These are phyloP conservation scores for Ogataea chonburiensis DNA, from an alignment of 805 yeast genomes.

Conservation along the genomic window DNA sequence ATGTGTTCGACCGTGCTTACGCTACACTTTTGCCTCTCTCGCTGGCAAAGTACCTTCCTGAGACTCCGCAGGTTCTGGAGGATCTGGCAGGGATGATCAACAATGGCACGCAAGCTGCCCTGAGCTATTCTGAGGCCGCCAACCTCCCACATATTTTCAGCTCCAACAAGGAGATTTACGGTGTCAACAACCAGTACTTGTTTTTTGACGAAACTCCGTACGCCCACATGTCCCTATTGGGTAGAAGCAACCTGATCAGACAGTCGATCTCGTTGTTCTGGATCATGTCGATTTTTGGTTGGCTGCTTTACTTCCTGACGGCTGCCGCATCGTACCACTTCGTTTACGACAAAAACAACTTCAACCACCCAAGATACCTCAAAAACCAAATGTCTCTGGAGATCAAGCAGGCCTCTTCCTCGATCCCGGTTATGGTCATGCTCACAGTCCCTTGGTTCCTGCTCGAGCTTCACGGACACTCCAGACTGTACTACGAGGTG, in stretches of 20 bases:
- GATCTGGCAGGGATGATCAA: slow-evolving; percentile 23
- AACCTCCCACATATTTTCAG: slow-evolving; percentile 31
- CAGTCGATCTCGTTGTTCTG: slow-evolving; percentile 65
- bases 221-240: slow-evolving; percentile 65
- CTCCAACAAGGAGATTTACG: slow-evolving; percentile 37
- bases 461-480: slow-evolving; percentile 78
- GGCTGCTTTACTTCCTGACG: slow-evolving; percentile 71
- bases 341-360: slow-evolving; percentile 83
- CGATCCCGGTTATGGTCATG: slow-evolving; percentile 87
- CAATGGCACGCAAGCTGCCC: slow-evolving; percentile 28
- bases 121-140: slow-evolving; percentile 19
- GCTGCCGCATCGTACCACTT: slow-evolving; percentile 77
- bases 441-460: slow-evolving; percentile 90
- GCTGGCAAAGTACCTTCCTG: slow-evolving; percentile 37
- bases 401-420: slow-evolving; percentile 69
- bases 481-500: slow-evolving; percentile 68
- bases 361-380: slow-evolving; percentile 93
- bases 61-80: slow-evolving; percentile 26
- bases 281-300: slow-evolving; percentile 79
- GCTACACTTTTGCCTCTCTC: slow-evolving; percentile 65
- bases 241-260: slow-evolving; percentile 71
- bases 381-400: slow-evolving; percentile 91
- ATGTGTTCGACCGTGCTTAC: slow-evolving; percentile 69
- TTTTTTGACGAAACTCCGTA: slow-evolving; percentile 55
- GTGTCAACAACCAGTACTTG: slow-evolving; percentile 44